Percentiles rank a stretch among this genome's conserved stretches.
Conservation (phyloP, 73 alveolate genomes). For the Diophrys sp. region DNA sequence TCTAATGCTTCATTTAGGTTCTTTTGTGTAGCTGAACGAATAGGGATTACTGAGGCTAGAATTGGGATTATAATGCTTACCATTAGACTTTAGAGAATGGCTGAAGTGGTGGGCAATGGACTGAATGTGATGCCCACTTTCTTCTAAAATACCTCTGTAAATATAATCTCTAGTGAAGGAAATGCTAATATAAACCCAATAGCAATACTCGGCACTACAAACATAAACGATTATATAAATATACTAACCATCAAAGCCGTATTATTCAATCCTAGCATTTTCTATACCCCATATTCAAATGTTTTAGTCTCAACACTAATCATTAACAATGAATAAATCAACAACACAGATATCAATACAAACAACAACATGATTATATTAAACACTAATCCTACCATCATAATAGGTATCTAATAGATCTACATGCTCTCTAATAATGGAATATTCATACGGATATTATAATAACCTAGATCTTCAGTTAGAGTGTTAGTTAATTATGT, state of each 20-base stretch:
- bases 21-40: constrained; percentile 50
- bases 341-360: constrained; percentile 68
- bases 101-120: constrained; percentile 59
- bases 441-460: constrained; percentile 52
- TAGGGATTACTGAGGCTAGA: constrained; percentile 65
- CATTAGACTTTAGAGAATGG: constrained; percentile 46
- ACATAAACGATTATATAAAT: constrained; percentile 63
- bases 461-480: constrained; percentile 69
- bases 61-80: constrained; percentile 79
- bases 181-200: constrained; percentile 66
- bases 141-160: constrained; percentile 26
- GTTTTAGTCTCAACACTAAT: constrained; percentile 83
- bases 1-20: constrained; percentile 73
- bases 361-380: constrained; percentile 70
- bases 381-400: constrained; percentile 74
- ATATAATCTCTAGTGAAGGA: constrained; percentile 24
- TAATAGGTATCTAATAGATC: constrained; percentile 49
- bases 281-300: constrained; percentile 79
- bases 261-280: constrained; percentile 81
- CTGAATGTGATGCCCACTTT: constrained; percentile 58
- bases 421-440: constrained; percentile 61
- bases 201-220: constrained; percentile 81
- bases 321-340: constrained; percentile 75
- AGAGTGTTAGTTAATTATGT: constrained; percentile 25
- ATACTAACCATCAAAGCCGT: constrained; percentile 66